Conservation (phyloP, 306 rosid genomes). For the Oxytropis ochrocephala region DNA sequence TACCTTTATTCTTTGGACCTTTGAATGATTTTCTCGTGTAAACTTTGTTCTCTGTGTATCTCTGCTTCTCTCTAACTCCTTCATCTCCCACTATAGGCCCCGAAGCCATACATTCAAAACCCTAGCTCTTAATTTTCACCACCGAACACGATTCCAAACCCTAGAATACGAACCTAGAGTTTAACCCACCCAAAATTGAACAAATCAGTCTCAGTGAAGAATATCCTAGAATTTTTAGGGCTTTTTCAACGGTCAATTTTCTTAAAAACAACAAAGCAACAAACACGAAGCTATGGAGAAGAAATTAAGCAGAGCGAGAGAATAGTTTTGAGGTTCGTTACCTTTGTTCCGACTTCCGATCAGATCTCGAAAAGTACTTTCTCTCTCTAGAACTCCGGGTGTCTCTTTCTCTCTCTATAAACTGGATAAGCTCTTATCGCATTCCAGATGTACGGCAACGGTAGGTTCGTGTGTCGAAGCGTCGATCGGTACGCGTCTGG, state of each 20-base stretch:
- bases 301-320: neutral
- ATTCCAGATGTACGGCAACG: constrained; percentile 71
- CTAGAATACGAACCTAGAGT: constrained; percentile 25
- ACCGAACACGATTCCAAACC: constrained; percentile 10
- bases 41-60: constrained; percentile 56
- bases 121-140: constrained; percentile 30
- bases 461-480: constrained; percentile 28
- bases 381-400: constrained; percentile 54
- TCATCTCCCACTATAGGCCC: constrained; percentile 59
- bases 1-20: constrained; percentile 45
- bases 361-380: constrained; percentile 58
- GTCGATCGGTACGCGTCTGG: constrained; percentile 40
- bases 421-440: constrained; percentile 40
- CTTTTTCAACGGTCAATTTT: neutral
- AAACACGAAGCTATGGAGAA: neutral
- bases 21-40: constrained; percentile 65
- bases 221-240: neutral
- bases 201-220: neutral
- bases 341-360: constrained; percentile 32
- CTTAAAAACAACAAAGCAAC: neutral
- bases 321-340: constrained; percentile 30
- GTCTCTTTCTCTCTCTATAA: constrained; percentile 24
- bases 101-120: constrained; percentile 93
- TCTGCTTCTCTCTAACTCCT: constrained; percentile 54
- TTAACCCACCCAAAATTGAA: neutral